Evolutionary conservation across 805 yeast species (phyloP).

Genomic region (Komagataella phaffii): DNA sequence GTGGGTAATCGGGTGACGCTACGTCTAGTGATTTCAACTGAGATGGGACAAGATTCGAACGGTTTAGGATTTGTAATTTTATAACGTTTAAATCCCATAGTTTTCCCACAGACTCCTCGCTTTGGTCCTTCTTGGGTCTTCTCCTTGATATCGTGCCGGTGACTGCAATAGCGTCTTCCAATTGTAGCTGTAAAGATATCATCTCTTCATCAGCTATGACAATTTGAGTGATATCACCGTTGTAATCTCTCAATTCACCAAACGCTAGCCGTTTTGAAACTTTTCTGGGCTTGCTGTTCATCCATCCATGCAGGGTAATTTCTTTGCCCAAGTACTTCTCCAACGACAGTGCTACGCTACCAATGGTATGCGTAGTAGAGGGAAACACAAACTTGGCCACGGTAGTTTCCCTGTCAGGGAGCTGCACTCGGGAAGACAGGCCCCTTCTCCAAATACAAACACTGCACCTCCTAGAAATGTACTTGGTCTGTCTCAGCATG

Average conservation of each 20-base stretch:
- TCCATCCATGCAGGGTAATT: conserved; percentile 70
- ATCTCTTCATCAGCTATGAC: conserved; percentile 24
- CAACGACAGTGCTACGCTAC: background rate
- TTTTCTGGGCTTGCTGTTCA: conserved; percentile 60
- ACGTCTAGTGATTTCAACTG: conserved; percentile 51
- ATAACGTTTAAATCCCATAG: conserved; percentile 47
- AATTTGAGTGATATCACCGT: conserved; percentile 57
- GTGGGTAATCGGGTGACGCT: conserved; percentile 49
- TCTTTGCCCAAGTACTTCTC: conserved; percentile 3
- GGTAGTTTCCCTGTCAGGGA: conserved; percentile 10
- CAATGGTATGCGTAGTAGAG: conserved; percentile 1
- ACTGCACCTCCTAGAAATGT: background rate
- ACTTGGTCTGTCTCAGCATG: background rate
- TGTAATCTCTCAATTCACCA: conserved; percentile 60
- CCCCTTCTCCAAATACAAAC: background rate
- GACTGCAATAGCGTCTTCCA: conserved; percentile 66
- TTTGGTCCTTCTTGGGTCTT: conserved; percentile 9
- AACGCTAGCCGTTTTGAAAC: conserved; percentile 54
- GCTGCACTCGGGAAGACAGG: background rate
- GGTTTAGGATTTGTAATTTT: conserved; percentile 42
- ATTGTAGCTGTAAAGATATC: conserved; percentile 26
- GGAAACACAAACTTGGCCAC: conserved; percentile 10
- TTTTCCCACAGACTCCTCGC: conserved; percentile 5
- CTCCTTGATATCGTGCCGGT: conserved; percentile 34
- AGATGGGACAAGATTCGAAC: conserved; percentile 41